A percentile compares a stretch with the other conserved stretches of the same genome.
phyloP scores from a whole-genome alignment of 768 basidiomycete species.

The Coprinopsis cinerea region DNA sequence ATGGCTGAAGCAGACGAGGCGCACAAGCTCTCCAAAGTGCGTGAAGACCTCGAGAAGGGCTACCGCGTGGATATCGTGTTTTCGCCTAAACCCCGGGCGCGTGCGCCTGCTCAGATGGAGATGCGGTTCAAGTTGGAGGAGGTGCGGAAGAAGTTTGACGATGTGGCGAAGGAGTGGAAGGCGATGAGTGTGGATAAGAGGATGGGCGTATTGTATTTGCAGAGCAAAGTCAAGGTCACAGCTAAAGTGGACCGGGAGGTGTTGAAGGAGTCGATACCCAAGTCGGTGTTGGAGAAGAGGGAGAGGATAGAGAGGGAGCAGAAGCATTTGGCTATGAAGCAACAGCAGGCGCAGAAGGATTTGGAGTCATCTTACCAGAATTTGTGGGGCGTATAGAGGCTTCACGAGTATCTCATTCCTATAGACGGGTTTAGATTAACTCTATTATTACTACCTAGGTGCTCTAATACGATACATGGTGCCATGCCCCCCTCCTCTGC shows the following conservation, averaged over 20 bases:
- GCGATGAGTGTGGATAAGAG: slow-evolving; percentile 32
- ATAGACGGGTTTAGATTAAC: no score
- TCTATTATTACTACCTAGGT: no score
- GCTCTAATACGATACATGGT: no score
- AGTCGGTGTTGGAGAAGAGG: slow-evolving; percentile 12
- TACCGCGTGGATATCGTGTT: slow-evolving; percentile 50
- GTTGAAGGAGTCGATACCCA: slow-evolving; percentile 9
- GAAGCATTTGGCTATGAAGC: slow-evolving; percentile 12
- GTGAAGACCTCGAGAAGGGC: slow-evolving; percentile 55
- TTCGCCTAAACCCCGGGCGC: slow-evolving; percentile 31
- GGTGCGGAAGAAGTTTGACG: slow-evolving; percentile 36
- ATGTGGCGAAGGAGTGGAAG: slow-evolving; percentile 51
- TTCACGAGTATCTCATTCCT: no score
- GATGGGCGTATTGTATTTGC: slow-evolving; percentile 38
- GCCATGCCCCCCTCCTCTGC: no score
- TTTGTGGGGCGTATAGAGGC: no score
- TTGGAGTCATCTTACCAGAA: no score
- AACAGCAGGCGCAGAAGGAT: slow-evolving; percentile 11
- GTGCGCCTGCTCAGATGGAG: no score
- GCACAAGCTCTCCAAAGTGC: slow-evolving; percentile 59
- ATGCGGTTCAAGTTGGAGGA: slow-evolving; percentile 41
- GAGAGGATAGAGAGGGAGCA: slow-evolving; percentile 12
- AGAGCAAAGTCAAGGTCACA: slow-evolving; percentile 25
- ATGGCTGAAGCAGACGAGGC: slow-evolving; percentile 51
- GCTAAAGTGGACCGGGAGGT: slow-evolving; percentile 7